Evolutionary conservation across 495 filamentous ascomycete genomes (phyloP).

Genomic region (Rostrohypoxylon terebratum): DNA sequence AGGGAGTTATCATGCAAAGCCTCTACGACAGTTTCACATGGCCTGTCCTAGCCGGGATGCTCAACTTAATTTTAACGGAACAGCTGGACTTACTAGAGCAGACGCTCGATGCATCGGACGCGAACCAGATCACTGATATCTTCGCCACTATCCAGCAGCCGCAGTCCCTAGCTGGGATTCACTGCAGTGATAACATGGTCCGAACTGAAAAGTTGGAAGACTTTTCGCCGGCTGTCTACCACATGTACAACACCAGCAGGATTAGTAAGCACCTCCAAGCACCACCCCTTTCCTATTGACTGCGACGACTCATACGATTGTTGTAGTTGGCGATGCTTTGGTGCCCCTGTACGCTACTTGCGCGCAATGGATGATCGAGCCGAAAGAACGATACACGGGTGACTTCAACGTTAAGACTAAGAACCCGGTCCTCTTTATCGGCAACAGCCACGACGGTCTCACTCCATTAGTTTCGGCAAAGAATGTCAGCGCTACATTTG

Average conservation of each 20-base stretch:
- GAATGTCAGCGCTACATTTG: constrained; percentile 63
- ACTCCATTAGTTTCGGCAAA: constrained; percentile 61
- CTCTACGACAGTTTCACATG: constrained; percentile 47
- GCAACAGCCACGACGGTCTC: constrained; percentile 56
- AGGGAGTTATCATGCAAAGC: constrained; percentile 35
- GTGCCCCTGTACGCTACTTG: constrained; percentile 47
- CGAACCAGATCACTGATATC: not conserved
- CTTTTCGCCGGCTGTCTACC: constrained; percentile 36
- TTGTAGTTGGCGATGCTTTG: constrained; percentile 36
- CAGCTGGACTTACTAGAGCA: constrained; percentile 7
- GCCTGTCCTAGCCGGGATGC: constrained; percentile 37
- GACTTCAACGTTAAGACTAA: constrained; percentile 58
- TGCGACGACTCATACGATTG: constrained; percentile 21
- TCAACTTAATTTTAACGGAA: constrained; percentile 44
- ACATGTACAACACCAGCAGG: constrained; percentile 24
- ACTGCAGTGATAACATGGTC: constrained; percentile 43
- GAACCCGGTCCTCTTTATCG: constrained; percentile 59
- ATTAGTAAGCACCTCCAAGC: constrained; percentile 28
- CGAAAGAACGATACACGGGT: constrained; percentile 57
- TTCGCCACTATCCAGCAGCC: not conserved
- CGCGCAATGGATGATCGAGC: constrained; percentile 58
- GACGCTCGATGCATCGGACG: not conserved
- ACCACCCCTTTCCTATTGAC: not conserved
- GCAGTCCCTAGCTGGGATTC: constrained; percentile 35
- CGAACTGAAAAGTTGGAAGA: constrained; percentile 43